Conservation (phyloP, 106 monocot genomes). For the Acanthochlamys bracteata region DNA sequence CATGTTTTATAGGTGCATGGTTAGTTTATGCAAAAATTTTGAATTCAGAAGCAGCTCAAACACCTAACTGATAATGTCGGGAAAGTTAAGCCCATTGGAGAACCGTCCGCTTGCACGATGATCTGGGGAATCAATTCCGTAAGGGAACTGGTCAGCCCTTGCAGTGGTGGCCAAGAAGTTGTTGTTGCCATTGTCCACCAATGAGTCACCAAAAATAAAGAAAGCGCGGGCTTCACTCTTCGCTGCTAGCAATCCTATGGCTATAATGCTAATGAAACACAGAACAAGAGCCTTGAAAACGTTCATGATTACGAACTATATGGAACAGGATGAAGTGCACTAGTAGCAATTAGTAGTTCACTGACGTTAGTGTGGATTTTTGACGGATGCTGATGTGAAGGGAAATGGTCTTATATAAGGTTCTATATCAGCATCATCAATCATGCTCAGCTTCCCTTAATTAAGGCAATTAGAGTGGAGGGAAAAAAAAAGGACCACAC, state of each 20-base stretch:
- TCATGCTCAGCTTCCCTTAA: neutral
- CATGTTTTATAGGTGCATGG: too few relatives aligned
- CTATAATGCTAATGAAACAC: conserved; percentile 11
- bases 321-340: neutral
- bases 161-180: conserved; percentile 69
- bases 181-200: conserved; percentile 92
- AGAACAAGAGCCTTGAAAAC: conserved; percentile 3
- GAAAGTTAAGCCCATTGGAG: conserved; percentile 79
- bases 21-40: too few relatives aligned
- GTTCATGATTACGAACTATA: neutral
- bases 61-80: conserved; percentile 68
- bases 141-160: conserved; percentile 67
- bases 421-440: neutral
- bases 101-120: conserved; percentile 69
- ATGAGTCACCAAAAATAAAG: conserved; percentile 86
- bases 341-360: neutral
- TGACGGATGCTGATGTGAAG: neutral
- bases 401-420: conserved; percentile 13
- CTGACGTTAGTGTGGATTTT: neutral
- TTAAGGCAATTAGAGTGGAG: neutral
- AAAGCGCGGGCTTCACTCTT: conserved; percentile 41
- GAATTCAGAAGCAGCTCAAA: neutral
- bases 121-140: conserved; percentile 68
- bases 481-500: neutral
- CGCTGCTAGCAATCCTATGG: neutral